Evolutionary conservation across 176 grass and related monocot genomes (phyloP).

Genomic region (Avena atlantica): DNA sequence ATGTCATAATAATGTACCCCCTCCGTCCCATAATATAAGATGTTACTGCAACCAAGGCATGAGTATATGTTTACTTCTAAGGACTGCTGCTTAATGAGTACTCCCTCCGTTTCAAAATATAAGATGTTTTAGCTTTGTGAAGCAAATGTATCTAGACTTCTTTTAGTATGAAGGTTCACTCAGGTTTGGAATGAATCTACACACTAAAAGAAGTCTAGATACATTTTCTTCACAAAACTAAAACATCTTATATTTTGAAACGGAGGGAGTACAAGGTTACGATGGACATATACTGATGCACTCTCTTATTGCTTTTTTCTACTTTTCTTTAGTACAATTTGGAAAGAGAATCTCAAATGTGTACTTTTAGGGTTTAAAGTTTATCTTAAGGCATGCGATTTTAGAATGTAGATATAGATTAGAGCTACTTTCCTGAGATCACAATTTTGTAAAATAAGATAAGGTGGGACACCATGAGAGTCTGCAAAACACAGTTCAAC

Average conservation of each 20-base stretch:
- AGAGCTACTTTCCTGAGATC: background rate
- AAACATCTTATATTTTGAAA: no score
- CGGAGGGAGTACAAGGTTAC: background rate
- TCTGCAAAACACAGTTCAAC: background rate
- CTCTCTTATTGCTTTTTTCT: background rate
- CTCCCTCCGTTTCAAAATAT: no score
- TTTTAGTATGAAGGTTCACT: no score
- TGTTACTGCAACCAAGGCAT: no score
- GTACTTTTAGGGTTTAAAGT: background rate
- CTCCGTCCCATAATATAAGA: no score
- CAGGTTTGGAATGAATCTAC: no score
- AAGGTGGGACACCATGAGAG: background rate
- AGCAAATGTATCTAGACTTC: no score
- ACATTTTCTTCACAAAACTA: no score
- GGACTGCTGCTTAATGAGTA: background rate
- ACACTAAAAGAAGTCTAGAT: no score
- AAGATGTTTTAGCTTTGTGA: no score
- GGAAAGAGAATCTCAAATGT: background rate
- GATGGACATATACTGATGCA: background rate
- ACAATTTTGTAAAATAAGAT: background rate
- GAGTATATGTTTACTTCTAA: background rate
- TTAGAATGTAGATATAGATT: background rate
- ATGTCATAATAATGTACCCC: background rate
- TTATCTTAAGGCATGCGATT: background rate
- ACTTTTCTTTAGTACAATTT: background rate